Percentiles rank a stretch among this genome's conserved stretches.
Conservation (phyloP, 495 filamentous ascomycete species). For the Bryoglossum gracile region DNA sequence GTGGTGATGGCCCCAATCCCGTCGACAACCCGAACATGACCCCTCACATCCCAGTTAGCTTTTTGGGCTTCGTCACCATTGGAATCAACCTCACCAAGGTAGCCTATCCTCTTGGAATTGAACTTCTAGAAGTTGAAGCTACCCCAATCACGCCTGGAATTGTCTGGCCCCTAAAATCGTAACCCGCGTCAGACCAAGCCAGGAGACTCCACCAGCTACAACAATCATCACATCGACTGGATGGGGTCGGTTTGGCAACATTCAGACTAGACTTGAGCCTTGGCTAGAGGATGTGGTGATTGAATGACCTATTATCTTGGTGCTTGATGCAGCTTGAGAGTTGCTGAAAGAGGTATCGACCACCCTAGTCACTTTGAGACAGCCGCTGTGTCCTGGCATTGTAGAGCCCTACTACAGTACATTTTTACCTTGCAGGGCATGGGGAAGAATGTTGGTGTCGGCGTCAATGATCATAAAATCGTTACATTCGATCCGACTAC, state of each 20-base stretch:
- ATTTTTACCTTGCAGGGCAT: not conserved
- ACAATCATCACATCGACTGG: not conserved
- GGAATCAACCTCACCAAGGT: not conserved
- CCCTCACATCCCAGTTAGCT: not conserved
- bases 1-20: not conserved
- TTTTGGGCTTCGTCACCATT: not conserved
- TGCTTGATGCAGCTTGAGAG: not conserved
- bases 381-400: not conserved
- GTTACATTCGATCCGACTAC: not conserved
- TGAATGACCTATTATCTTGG: not conserved
- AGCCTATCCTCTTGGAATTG: not conserved
- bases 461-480: not conserved
- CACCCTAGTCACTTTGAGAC: not conserved
- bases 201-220: not conserved
- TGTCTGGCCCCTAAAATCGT: not conserved
- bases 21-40: not conserved
- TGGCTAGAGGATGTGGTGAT: not conserved
- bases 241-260: not conserved
- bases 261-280: not conserved
- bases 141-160: not conserved
- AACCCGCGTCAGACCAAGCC: not conserved
- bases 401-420: not conserved
- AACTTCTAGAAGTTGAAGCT: not conserved
- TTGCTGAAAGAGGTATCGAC: not conserved
- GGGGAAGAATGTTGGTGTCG: not conserved